A percentile compares a stretch with the other conserved stretches of the same genome.
Conservation (phyloP, 1,284 basidiomycete genomes). For the Cutaneotrichosporon cutaneum region DNA sequence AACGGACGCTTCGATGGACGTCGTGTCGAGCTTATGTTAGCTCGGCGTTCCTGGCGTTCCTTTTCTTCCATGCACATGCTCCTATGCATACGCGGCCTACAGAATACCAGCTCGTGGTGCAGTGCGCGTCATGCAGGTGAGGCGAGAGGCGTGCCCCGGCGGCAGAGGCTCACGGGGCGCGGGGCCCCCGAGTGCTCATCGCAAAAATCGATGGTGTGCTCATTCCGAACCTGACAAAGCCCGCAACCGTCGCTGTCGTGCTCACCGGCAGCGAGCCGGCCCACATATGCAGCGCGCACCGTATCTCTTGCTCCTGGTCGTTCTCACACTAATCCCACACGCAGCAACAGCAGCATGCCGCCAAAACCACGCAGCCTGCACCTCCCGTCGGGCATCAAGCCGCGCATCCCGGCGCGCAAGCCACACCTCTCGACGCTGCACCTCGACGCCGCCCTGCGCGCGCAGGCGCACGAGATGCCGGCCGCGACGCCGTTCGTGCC, state of each 20-base stretch:
- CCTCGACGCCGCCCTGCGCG: conserved; percentile 21
- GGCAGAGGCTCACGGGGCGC: neutral
- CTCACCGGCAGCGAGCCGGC: neutral
- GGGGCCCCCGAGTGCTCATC: neutral
- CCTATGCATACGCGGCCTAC: too few species aligned
- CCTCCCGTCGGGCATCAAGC: conserved; percentile 20
- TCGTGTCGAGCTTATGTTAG: too few species aligned
- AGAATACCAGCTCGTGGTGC: too few species aligned
- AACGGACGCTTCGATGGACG: too few species aligned
- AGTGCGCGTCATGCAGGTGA: neutral
- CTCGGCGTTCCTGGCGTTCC: too few species aligned
- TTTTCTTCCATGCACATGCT: too few species aligned
- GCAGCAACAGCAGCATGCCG: conserved; percentile 11
- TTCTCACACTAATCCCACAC: neutral
- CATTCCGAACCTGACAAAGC: neutral
- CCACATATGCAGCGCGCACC: neutral
- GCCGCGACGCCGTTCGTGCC: conserved; percentile 22
- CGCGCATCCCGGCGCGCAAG: conserved; percentile 20
- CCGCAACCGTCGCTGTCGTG: neutral
- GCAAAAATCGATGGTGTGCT: conserved; percentile 1
- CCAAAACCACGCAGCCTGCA: conserved; percentile 21
- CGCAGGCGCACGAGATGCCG: conserved; percentile 17
- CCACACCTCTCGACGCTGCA: conserved; percentile 27
- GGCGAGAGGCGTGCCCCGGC: neutral
- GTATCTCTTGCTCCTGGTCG: neutral